Percentiles rank a stretch among this genome's conserved stretches.
Conservation (phyloP, 2,329 filamentous ascomycete species). For the Bimuria novae-zelandiae region DNA sequence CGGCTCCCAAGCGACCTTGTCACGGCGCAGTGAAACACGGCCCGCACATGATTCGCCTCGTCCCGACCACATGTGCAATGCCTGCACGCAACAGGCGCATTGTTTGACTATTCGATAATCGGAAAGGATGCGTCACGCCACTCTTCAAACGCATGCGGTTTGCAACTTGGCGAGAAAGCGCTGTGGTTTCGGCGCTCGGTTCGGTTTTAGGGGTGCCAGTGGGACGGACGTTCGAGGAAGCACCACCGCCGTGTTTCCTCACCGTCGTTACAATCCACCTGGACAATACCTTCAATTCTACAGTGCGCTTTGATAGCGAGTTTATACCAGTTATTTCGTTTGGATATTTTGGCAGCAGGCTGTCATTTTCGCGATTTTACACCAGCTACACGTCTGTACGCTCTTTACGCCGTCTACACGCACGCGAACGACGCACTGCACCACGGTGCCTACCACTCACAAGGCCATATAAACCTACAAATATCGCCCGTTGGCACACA, state of each 20-base stretch:
- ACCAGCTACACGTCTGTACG: too few relatives aligned
- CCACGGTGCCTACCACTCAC: too few relatives aligned
- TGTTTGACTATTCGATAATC: not conserved
- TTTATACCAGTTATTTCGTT: constrained; percentile 3
- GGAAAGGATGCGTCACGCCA: constrained; percentile 9
- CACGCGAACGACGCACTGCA: too few relatives aligned
- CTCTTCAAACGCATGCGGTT: constrained; percentile 13
- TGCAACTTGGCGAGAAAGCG: constrained; percentile 7
- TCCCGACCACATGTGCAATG: too few relatives aligned
- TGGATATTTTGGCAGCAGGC: constrained; percentile 16
- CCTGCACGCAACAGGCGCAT: not conserved
- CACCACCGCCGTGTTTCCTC: not conserved
- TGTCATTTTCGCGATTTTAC: constrained; percentile 10
- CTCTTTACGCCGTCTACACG: too few relatives aligned
- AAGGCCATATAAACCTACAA: not conserved
- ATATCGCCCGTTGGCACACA: not conserved
- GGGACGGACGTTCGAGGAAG: too few relatives aligned
- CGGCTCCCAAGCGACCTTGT: constrained; percentile 1
- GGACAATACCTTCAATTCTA: not conserved
- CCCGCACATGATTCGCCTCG: too few relatives aligned
- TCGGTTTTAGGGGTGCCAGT: constrained; percentile 2
- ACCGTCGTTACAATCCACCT: too few relatives aligned
- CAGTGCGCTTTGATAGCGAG: constrained; percentile 12
- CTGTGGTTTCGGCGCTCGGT: constrained; percentile 10
- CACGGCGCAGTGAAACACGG: constrained; percentile 6